Percentiles rank a stretch among this genome's conserved stretches.
Evolutionary conservation across 78 protist genomes (phyloP).

Genomic region (Monosiga brevicollis): DNA sequence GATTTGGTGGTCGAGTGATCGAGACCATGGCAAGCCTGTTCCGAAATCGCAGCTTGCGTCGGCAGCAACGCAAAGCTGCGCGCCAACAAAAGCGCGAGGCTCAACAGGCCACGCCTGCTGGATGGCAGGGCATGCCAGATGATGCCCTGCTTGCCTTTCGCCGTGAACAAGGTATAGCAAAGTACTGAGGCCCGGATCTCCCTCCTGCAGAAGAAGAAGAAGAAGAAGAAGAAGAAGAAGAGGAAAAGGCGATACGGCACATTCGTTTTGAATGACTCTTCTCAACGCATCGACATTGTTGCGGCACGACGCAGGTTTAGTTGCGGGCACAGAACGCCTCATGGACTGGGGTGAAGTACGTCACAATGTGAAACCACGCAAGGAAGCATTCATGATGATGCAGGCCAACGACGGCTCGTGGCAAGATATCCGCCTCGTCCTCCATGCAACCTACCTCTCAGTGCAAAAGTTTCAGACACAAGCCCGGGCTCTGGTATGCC

Average conservation of each 20-base stretch:
- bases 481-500: not conserved
- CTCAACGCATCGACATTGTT: no score
- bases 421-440: not conserved
- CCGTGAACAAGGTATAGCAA: not conserved
- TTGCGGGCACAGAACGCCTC: no score
- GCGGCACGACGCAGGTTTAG: no score
- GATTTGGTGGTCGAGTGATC: no score
- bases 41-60: no score
- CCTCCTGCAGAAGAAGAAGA: not conserved
- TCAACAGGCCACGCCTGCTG: not conserved
- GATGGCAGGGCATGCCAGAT: not conserved
- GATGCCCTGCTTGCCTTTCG: not conserved
- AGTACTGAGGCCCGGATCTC: not conserved
- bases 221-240: not conserved
- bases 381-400: not conserved
- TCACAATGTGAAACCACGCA: not conserved
- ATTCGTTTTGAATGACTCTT: no score
- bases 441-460: not conserved
- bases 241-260: not conserved
- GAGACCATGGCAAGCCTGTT: no score
- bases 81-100: not conserved
- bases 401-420: not conserved
- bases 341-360: not conserved
- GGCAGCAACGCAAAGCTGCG: not conserved
- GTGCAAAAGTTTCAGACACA: not conserved